A percentile compares a stretch with the other conserved stretches of the same genome.
phyloP scores from a whole-genome alignment of 2,329 filamentous ascomycete genomes.

The Stagonosporopsis cucurbitacearum region DNA sequence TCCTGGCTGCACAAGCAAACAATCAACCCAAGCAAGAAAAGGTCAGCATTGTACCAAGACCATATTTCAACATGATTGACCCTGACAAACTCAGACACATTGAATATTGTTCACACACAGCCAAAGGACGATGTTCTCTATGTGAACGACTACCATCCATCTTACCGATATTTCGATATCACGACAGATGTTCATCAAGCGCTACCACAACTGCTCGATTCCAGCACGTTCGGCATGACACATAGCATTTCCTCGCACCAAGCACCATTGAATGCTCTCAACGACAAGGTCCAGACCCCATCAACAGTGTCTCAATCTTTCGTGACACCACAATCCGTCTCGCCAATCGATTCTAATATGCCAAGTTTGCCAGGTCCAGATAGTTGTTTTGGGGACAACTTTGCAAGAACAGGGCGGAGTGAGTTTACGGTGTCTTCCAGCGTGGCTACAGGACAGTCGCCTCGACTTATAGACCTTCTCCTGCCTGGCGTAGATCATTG shows the following conservation, averaged over 20 bases:
- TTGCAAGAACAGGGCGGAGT: conserved; percentile 32
- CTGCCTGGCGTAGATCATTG: conserved; percentile 58
- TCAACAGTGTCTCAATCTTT: conserved; percentile 33
- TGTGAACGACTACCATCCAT: conserved; percentile 8
- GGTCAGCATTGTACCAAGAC: conserved; percentile 35
- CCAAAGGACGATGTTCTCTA: conserved; percentile 2
- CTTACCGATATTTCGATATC: conserved; percentile 14
- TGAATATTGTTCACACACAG: conserved; percentile 12
- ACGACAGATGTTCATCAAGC: conserved; percentile 22
- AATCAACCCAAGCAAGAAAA: conserved; percentile 54
- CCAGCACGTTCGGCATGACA: conserved; percentile 17
- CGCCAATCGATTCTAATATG: conserved; percentile 42
- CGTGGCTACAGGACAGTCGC: conserved; percentile 55
- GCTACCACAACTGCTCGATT: conserved; percentile 18
- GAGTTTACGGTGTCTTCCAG: conserved; percentile 43
- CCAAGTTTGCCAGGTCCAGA: conserved; percentile 44
- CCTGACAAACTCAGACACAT: conserved; percentile 16
- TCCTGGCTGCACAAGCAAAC: conserved; percentile 59
- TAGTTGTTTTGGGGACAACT: conserved; percentile 49
- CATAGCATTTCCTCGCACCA: conserved; percentile 22
- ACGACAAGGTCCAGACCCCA: conserved; percentile 19
- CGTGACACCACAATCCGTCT: conserved; percentile 33
- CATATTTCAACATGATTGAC: conserved; percentile 16
- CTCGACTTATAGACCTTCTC: conserved; percentile 56
- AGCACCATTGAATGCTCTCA: conserved; percentile 15